Percentiles rank a stretch among this genome's conserved stretches.
Evolutionary conservation across 352 stramenopile species (phyloP).

Genomic region (Sclerospora graminicola): DNA sequence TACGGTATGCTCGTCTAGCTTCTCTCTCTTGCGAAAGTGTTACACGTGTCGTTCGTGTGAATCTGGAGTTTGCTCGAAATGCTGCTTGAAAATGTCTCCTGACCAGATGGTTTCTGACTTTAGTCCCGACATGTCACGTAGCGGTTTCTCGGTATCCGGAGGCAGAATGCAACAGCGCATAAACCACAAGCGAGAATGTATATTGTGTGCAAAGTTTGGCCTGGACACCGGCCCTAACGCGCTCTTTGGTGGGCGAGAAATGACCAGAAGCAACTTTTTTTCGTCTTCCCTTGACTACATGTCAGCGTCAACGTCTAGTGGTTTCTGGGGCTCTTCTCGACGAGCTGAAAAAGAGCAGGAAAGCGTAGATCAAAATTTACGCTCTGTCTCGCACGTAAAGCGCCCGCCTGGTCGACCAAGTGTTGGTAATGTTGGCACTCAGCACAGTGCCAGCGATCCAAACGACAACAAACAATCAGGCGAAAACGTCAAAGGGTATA

Average conservation of each 20-base stretch:
- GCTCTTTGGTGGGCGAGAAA: not conserved
- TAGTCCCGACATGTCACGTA: constrained; percentile 1
- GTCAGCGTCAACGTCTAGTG: constrained; percentile 14
- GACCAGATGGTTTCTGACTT: not conserved
- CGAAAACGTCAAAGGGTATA: constrained; percentile 13
- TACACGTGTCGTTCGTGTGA: constrained; percentile 44
- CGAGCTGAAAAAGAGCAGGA: constrained; percentile 21
- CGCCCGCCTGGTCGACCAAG: constrained; percentile 1
- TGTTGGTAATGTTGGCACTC: constrained; percentile 13
- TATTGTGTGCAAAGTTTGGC: constrained; percentile 53
- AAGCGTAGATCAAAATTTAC: constrained; percentile 14
- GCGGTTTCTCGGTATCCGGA: constrained; percentile 5
- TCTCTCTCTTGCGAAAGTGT: constrained; percentile 55
- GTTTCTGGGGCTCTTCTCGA: constrained; percentile 5
- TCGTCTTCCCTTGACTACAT: constrained; percentile 18
- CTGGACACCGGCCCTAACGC: constrained; percentile 8
- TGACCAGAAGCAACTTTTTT: constrained; percentile 11
- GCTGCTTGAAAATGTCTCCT: constrained; percentile 23
- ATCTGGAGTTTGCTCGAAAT: constrained; percentile 45
- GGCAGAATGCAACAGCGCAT: constrained; percentile 6
- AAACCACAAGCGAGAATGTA: constrained; percentile 29
- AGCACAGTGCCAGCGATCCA: constrained; percentile 12
- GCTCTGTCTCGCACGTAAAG: constrained; percentile 11
- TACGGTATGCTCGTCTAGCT: constrained; percentile 43
- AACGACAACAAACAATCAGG: constrained; percentile 17